These are phyloP conservation scores for Vitis rupestris DNA, from an alignment of 164 flowering plant species.

Conservation along the genomic window DNA sequence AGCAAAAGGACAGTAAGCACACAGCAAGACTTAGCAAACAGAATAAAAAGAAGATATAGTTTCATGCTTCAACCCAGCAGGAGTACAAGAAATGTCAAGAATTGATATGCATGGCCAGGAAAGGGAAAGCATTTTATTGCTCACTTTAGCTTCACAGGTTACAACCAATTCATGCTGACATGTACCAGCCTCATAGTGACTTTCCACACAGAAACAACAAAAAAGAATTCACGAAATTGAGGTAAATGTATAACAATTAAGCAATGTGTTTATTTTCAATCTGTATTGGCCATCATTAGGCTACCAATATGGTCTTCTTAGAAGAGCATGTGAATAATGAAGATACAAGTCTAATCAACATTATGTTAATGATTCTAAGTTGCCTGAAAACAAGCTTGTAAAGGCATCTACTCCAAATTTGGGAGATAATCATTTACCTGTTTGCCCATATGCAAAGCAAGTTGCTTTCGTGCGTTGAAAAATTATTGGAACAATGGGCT, in stretches of 20 bases:
- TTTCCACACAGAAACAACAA: no score
- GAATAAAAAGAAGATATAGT: background rate
- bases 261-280: no score
- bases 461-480: slow-evolving; percentile 98
- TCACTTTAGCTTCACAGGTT: background rate
- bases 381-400: background rate
- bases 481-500: slow-evolving; percentile 87
- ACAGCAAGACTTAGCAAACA: background rate
- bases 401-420: background rate
- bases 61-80: background rate
- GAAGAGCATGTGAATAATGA: no score
- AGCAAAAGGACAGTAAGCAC: slow-evolving; percentile 2
- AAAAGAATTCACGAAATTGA: no score
- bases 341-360: no score
- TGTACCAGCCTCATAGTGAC: background rate
- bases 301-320: no score
- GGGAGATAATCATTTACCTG: slow-evolving; percentile 48
- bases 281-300: no score
- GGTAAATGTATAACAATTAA: no score
- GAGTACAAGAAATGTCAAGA: background rate
- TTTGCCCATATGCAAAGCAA: slow-evolving; percentile 99
- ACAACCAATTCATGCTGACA: background rate
- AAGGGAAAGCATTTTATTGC: background rate
- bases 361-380: background rate
- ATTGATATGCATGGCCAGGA: background rate